A percentile compares a stretch with the other conserved stretches of the same genome.
Conservation (phyloP, 305 asterid genomes). For the Coffea humblotiana region DNA sequence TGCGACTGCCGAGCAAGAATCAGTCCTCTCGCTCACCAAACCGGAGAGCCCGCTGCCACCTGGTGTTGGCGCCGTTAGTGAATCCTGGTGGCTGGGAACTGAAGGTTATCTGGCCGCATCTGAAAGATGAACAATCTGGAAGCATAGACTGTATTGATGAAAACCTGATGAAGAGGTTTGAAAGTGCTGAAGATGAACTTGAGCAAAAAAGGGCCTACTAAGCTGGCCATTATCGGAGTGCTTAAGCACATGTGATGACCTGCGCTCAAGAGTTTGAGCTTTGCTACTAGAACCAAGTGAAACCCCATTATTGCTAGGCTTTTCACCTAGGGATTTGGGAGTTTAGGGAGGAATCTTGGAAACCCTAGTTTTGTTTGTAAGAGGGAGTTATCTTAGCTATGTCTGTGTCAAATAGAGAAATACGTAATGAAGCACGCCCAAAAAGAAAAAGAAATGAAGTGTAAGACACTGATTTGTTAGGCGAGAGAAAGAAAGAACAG, state of each 20-base stretch:
- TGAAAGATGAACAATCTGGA: conserved; percentile 55
- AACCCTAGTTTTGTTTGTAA: background rate
- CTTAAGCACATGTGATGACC: background rate
- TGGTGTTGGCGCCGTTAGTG: background rate
- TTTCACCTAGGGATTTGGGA: background rate
- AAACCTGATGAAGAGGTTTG: conserved; percentile 41
- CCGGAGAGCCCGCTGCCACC: conserved; percentile 66
- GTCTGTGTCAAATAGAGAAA: background rate
- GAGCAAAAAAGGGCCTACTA: conserved; percentile 56
- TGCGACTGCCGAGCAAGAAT: conserved; percentile 37
- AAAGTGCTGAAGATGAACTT: conserved; percentile 40
- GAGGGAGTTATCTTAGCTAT: background rate
- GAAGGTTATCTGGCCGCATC: conserved; percentile 44
- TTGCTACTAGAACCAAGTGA: conserved; percentile 1
- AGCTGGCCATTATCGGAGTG: conserved; percentile 14
- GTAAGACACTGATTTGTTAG: background rate
- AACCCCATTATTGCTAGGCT: background rate
- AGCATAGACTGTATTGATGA: conserved; percentile 24
- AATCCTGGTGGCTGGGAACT: conserved; percentile 14
- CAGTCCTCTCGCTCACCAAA: conserved; percentile 49
- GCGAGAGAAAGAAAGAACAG: too few relatives aligned
- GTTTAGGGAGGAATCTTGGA: background rate
- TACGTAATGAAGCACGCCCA: background rate
- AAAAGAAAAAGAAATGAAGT: background rate
- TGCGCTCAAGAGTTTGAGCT: background rate